Base-by-base conservation (phyloP, 306 rosid genomes). In the Lotus japonicus region DNA sequence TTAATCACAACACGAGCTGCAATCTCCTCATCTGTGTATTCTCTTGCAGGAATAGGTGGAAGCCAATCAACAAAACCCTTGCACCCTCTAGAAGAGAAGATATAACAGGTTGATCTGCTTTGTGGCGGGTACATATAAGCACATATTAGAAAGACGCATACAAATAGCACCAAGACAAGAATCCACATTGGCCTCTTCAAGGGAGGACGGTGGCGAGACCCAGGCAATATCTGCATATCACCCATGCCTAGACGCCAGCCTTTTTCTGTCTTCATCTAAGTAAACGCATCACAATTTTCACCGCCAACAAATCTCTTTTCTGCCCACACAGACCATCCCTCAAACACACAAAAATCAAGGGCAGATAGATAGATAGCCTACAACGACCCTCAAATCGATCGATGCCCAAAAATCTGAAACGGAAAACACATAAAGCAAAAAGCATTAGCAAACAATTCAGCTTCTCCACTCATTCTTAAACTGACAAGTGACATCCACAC, bases 101-200 rank as follows among this genome's bases (percentile, higher is more conserved):
- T 76, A 72, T 82, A 87, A 64, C 99, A 95, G 36, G 97, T 84
- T 0, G 92, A 84, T 46, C 79, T 77, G 78, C 84, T 81, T 33
- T 77, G 79, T 0, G 95, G 91, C 0, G 96, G 97, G 71, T 91
- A 95, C 77, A 95, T 84, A 68, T 88, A 91, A 63, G 96, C 95
- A 77, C 86, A 83, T 3, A 95, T 80, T 64, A 95, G 80, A 71
- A 95, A 91, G 39, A 87, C 68, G 7, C 89, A 85, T 36, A 95
- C 95, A 80, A 95, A 79, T 16, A 91, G 86, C 67, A 95, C 87
- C 87, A 95, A 76, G 67, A 91, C 77, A 70, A 95, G 88, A 58
- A 95, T 91, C 99, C 99, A 95, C 75, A 82, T 33, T 1, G 97
- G 99, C 71, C 84, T 85, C 91, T 77, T 95, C 68, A 91, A 26